Evolutionary conservation across 495 filamentous ascomycete genomes (phyloP), one percentile per base, ranked within the genome.

Genomic region (Annulohypoxylon nitens): DNA sequence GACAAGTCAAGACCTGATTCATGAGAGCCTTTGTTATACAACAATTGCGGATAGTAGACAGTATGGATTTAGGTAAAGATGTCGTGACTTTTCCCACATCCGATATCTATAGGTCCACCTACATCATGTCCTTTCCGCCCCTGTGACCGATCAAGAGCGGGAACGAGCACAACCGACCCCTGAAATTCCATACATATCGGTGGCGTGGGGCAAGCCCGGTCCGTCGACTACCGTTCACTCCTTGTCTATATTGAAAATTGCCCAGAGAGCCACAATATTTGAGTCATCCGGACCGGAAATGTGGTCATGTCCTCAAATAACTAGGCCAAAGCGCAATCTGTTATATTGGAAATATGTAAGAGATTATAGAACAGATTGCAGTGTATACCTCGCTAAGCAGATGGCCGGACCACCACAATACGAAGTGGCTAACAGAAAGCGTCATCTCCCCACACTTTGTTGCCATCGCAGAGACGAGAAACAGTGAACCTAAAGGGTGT

Each of bases 131-230:
- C 39, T 11, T 1, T 43, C 39, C 39, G 39, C 39, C 39, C 39
- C 39, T n/a, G 39, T 43, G 39, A 43, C 39, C 39, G 39, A 43
- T 43, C 39, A 43, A 43, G 39, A 43, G 39, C 39, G 39, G 39
- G 39, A 43, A 14, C 12, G 39, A 43, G 39, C 12, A 14, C 39
- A 43, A 43, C 39, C 39, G 39, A 43, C 10, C 39, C 39, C 12
- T 43, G 12, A 43, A 43, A n/a, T 14, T 43, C 39, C 39, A 30
- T 30, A 30, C 36, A 11, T 39, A 39, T 39, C 36, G 36, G 36
- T 39, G 36, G 36, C 36, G 36, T 39, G 36, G 36, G 36, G 36
- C 36, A 39, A 39, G 36, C 9, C 36, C 36, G 36, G 36, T 30
- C 30, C 30, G 30, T 30, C 30, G 3, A 30, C 36, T 39, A 39